Evolutionary conservation across 768 basidiomycete species (phyloP), one percentile per base, ranked within the genome.

Genomic region (Lactarius indigo): DNA sequence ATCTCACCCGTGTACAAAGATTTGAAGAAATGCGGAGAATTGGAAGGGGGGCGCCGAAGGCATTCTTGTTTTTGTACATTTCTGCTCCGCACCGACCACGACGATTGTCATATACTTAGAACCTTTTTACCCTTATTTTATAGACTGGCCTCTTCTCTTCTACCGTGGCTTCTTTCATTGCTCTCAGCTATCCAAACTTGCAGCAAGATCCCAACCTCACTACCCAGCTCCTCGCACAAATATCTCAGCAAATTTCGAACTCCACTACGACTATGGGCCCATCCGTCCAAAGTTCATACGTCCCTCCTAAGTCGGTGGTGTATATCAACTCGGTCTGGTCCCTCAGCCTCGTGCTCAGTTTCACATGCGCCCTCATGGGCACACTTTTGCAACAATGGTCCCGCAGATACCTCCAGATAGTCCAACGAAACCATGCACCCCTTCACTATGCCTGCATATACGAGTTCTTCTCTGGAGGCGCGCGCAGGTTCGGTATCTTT

Each of bases 301-400:
- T 23, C n/a, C 39, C 39, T 17, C 17, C 65, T 12, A 30, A 18
- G 2, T 30, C 50, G 13, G 42, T 52, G n/a, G 42, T 66, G 8
- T 52, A 28, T 20, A 50, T 66, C 59, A 66, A 66, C 23, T 39
- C 54, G 13, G 39, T 61, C 10, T 66, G 65, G 65, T 61, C n/a
- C 26, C 60, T 66, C 31, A 66, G 65, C n/a, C 59, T 66, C 7
- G 28, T 42, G 20, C 52, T 66, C 26, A 61, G 59, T 35, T 54
- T 66, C n/a, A 39, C 54, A 31, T 66, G 65, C 39, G 65, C 65
- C 0, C 65, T 66, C n/a, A 30, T 42, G 33, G 65, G 59, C 15
- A 66, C 65, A 23, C 42, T 64, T 37, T 35, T 64, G 9, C 64
- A 64, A 44, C 57, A 59, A 26, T 64, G 64, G 64, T 42, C 57